Evolutionary conservation across 176 grass and related monocot species (phyloP).

Genomic region (Zea luxurians): DNA sequence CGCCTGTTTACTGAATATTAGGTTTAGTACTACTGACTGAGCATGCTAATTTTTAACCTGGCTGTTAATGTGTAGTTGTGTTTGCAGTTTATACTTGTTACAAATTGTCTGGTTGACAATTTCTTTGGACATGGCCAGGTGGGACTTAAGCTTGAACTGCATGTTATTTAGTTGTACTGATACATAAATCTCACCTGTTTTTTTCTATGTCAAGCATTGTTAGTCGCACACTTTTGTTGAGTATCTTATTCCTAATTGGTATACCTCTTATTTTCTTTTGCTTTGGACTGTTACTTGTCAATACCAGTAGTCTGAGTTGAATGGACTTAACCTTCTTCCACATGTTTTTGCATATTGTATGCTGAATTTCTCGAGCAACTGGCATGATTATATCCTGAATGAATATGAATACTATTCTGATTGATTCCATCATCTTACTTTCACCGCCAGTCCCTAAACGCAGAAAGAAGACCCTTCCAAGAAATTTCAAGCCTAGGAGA

Average conservation of each 20-base stretch:
- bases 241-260: conserved; percentile 18
- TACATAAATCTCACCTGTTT: background rate
- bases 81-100: conserved; percentile 8
- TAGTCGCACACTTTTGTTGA: background rate
- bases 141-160: conserved; percentile 13
- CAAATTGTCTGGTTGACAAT: background rate
- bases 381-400: no score
- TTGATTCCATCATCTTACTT: background rate
- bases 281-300: background rate
- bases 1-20: background rate
- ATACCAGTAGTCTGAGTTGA: background rate
- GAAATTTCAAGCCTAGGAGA: no score
- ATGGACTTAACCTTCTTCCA: background rate
- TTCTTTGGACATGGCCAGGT: background rate
- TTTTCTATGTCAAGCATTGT: no score
- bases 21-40: background rate
- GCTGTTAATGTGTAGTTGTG: conserved; percentile 18
- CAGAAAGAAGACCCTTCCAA: no score
- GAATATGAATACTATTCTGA: background rate
- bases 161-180: conserved; percentile 21
- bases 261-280: no score
- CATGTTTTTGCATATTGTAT: background rate
- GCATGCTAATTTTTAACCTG: background rate
- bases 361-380: background rate
- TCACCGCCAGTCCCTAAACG: no score